Evolutionary conservation across 2,329 filamentous ascomycete species (phyloP).

Genomic region (Alternaria hordeiaustralica): DNA sequence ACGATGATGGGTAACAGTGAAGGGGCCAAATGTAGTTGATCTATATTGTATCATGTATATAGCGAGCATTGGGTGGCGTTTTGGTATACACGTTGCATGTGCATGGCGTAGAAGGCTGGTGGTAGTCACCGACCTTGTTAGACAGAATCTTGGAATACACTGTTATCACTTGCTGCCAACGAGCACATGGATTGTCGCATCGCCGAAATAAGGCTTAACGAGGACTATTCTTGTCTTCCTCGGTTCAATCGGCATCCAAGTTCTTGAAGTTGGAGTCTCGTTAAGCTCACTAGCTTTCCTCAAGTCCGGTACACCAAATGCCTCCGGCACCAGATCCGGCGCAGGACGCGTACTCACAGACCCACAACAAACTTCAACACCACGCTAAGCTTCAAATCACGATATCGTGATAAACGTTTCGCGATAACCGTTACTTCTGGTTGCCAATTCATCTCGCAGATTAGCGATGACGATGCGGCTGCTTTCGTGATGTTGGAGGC

Average conservation of each 20-base stretch:
- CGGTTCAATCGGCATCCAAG: background rate
- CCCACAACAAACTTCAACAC: conserved; percentile 19
- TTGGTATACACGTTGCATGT: conserved; percentile 10
- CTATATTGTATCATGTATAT: conserved; percentile 23
- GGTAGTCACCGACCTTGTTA: background rate
- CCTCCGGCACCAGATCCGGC: conserved; percentile 6
- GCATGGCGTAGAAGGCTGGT: background rate
- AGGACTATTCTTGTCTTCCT: background rate
- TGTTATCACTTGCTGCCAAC: background rate
- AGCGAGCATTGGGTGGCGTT: conserved; percentile 26
- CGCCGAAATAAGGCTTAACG: background rate
- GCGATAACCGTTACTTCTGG: background rate
- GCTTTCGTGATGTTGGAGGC: background rate
- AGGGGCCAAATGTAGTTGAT: conserved; percentile 35
- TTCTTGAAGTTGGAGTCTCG: conserved; percentile 10
- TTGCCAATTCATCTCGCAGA: background rate
- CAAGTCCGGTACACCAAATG: conserved; percentile 16
- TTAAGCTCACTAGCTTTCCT: conserved; percentile 30
- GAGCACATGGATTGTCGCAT: background rate
- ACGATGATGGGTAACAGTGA: conserved; percentile 30
- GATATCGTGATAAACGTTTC: background rate
- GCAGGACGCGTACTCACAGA: conserved; percentile 6
- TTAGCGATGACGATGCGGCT: conserved; percentile 12
- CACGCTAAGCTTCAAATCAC: background rate
- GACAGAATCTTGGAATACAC: background rate